phyloP scores from a whole-genome alignment of 2,329 filamentous ascomycete genomes.

The Arthrobotrys sphaeroides region DNA sequence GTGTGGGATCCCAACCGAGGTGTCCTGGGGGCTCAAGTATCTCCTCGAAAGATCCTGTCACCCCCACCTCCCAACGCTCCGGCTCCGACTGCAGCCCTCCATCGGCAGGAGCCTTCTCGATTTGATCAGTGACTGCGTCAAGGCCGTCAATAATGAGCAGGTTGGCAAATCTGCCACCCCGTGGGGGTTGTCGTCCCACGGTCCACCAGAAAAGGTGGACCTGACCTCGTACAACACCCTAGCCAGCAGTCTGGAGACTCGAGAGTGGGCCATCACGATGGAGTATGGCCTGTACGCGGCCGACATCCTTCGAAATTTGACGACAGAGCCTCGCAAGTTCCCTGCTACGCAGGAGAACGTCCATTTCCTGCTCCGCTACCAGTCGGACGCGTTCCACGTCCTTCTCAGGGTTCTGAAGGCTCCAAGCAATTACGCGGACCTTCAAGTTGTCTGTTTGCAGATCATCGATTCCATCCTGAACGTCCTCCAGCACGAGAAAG shows the following conservation, averaged over 20 bases:
- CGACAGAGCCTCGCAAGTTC: neutral
- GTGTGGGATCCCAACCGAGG: conserved; percentile 7
- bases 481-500: conserved; percentile 55
- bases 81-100: neutral
- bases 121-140: conserved; percentile 6
- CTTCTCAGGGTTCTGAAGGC: conserved; percentile 2
- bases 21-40: neutral
- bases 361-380: neutral
- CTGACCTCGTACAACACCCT: neutral
- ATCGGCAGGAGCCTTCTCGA: neutral
- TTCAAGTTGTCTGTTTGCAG: conserved; percentile 19
- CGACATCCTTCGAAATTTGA: conserved; percentile 37
- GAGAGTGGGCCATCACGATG: conserved; percentile 10
- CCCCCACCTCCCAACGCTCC: conserved; percentile 1
- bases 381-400: neutral
- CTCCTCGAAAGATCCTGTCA: conserved; percentile 13
- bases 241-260: conserved; percentile 2
- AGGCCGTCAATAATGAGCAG: neutral
- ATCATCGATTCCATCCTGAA: neutral
- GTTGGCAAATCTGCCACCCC: neutral
- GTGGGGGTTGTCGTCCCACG: neutral
- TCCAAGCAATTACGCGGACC: neutral
- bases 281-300: conserved; percentile 19
- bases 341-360: conserved; percentile 8
- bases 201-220: neutral